Base-by-base conservation (phyloP, 2,329 filamentous ascomycete species). In the Arthrinium phaeospermum region DNA sequence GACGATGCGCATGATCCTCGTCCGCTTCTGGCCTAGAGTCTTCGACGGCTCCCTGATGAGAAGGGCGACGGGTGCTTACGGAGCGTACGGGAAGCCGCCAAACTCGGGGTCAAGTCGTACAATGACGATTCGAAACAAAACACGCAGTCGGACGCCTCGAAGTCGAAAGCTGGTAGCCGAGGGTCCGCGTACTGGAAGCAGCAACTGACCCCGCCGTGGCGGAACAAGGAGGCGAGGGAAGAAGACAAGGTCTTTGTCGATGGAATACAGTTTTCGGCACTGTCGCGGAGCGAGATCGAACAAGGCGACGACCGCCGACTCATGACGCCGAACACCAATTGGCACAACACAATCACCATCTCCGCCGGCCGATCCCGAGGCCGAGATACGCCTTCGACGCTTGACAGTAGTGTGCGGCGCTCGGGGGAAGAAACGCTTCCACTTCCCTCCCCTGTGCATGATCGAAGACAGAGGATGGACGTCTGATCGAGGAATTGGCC, bases 1-100 rank as follows among this genome's bases (percentile, higher is more conserved):
- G 24, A 24, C 61, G 67, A 19, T 72, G 64, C 70, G 72, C 30
- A 57, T 71, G 57, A 73, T 73, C 19, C 70, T 73, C n/a, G 70
- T 73, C 7, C 47, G 72, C n/a, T 41, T 73, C 7, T 68, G 61
- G 67, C 72, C 72, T 16, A 70, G 68, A 61, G 61, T 71, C 51
- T 73, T 73, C 37, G 72, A 61, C 22, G 67, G 71, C 6, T 57
- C 49, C 5, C 49, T 72, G 12, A 41, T 30, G 47, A 41, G 71
- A 41, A 57, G 51, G n/a, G 71, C 47, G 8, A 67, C 67, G n/a
- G 67, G 67, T 41, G 57, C 57, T 22, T 37, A 41, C 19, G 57
- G 19, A 64, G 57, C 57, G 3, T 64, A 64, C 30, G 57, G 19
- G 34, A 64, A 64, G 57, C n/a, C 57, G 34, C 34, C 57, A 7